Conservation (phyloP, 2,329 filamentous ascomycete species). For the Didymella glomerata region DNA sequence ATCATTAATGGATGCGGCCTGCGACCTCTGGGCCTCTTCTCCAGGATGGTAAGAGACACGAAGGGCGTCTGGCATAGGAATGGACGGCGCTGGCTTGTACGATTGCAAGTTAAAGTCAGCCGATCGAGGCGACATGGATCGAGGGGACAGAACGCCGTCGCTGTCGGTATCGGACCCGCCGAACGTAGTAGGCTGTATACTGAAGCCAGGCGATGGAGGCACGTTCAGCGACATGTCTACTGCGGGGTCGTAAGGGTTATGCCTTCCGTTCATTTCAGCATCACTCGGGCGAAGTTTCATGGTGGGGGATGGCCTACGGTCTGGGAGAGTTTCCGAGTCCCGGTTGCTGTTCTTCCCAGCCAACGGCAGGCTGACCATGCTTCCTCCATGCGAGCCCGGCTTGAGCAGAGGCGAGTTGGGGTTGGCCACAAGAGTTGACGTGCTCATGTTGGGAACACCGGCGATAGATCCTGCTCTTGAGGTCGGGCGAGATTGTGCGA, state of each 20-base stretch:
- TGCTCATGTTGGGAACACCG: slow-evolving; percentile 43
- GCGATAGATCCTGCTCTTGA: slow-evolving; percentile 47
- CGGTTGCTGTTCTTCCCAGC: slow-evolving; percentile 29
- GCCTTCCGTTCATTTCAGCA: slow-evolving; percentile 49
- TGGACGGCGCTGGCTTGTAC: slow-evolving; percentile 38
- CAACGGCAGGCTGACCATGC: slow-evolving; percentile 46
- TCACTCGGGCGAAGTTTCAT: slow-evolving; percentile 48
- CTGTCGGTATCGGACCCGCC: slow-evolving; percentile 41
- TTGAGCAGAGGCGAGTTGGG: slow-evolving; percentile 44
- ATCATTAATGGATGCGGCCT: slow-evolving; percentile 43
- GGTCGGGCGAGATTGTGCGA: slow-evolving; percentile 51
- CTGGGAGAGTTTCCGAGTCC: slow-evolving; percentile 31
- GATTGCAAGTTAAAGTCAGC: slow-evolving; percentile 36
- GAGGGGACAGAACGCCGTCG: slow-evolving; percentile 35
- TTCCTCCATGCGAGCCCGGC: slow-evolving; percentile 43
- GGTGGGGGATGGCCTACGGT: slow-evolving; percentile 32
- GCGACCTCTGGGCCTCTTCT: slow-evolving; percentile 33
- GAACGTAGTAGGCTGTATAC: slow-evolving; percentile 35
- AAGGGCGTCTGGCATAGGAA: slow-evolving; percentile 39
- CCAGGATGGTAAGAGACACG: slow-evolving; percentile 36
- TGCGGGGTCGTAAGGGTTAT: slow-evolving; percentile 41
- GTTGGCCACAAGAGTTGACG: slow-evolving; percentile 47
- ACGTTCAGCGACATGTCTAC: slow-evolving; percentile 49
- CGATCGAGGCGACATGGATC: slow-evolving; percentile 36
- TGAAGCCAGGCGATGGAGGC: slow-evolving; percentile 43